Base-by-base conservation (phyloP, 2,329 filamentous ascomycete species). In the Alternaria triticimaculans region DNA sequence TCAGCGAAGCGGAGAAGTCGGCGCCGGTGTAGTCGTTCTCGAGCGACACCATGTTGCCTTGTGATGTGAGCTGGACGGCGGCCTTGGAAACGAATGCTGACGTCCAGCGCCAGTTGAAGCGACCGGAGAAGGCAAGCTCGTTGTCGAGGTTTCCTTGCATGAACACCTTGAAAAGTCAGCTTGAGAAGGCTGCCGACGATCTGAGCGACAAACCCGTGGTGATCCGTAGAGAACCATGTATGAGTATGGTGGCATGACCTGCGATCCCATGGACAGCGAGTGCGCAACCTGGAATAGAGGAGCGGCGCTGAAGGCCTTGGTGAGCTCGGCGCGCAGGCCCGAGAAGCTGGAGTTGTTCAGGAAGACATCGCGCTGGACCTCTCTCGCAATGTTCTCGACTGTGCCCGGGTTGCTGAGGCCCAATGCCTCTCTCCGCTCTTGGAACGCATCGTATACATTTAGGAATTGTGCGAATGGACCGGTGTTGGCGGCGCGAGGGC, bases 281-380 rank as follows among this genome's bases (percentile, higher is more conserved):
- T 99, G 96, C 70, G 95, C 97, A 74, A 97, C 92, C 84, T 98
- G 95, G 87, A 99, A 99, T 72, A 98, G 85, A 62, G 96, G 96
- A 62, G 90, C 89, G 81, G 97, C 89, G 87, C 94, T 96, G 84
- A 98, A 97, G 79, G 93, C 90, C 87, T 97, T 98, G 80, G 94
- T 97, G 80, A 98, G 86, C 82, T 99, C 96, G 81, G 95, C 96
- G 80, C 95, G 92, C 81, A 99, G 88, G 76, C 96, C 96, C 48
- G 93, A 92, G 86, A 99, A 98, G 89, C 96, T 96, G 82, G 93
- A 92, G 86, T 97, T 97, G 84, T 91, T 96, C 77, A 97, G 89
- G 80, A 98, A 91, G 74, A 97, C 94, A 87, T 97, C 94, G 83
- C 94, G 94, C 85, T 96, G 91, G 67, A 97, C 94, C 85, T 99